Evolutionary conservation across 2,329 filamentous ascomycete species (phyloP).

Genomic region (Albifimbria verrucaria): DNA sequence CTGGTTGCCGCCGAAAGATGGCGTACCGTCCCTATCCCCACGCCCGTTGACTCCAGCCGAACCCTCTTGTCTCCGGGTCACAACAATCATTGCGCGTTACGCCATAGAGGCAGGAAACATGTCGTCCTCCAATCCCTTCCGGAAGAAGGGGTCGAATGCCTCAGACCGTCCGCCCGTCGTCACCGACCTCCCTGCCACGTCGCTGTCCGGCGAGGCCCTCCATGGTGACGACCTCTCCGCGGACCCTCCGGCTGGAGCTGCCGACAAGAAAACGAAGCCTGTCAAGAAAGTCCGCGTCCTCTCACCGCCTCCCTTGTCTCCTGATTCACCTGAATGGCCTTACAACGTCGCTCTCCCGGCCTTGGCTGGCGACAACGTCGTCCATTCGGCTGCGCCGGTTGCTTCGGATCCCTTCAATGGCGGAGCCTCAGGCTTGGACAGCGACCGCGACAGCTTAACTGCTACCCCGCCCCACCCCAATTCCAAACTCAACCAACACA

Average conservation of each 20-base stretch:
- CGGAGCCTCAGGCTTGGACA: constrained; percentile 21
- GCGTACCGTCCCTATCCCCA: background rate
- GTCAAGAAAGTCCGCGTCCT: constrained; percentile 67
- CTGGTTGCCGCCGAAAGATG: background rate
- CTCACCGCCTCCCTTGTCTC: constrained; percentile 60
- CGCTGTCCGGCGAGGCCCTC: too few relatives aligned
- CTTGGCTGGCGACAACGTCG: constrained; percentile 16
- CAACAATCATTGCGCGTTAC: background rate
- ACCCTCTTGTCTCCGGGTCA: background rate
- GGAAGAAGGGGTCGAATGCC: constrained; percentile 34
- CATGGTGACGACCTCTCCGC: constrained; percentile 19
- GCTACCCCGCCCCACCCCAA: constrained; percentile 19
- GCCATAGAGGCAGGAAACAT: constrained; percentile 7
- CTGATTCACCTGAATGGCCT: constrained; percentile 43
- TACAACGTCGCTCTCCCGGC: constrained; percentile 24
- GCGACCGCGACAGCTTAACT: constrained; percentile 20
- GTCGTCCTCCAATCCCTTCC: constrained; percentile 50
- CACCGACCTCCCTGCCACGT: too few relatives aligned
- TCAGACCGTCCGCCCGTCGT: constrained; percentile 23
- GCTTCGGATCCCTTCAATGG: constrained; percentile 30
- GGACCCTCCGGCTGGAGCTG: constrained; percentile 27
- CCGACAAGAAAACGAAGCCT: constrained; percentile 45
- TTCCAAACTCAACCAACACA: constrained; percentile 2
- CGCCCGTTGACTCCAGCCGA: background rate
- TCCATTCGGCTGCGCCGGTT: background rate